Percentiles rank a stretch among this genome's conserved stretches.
phyloP scores from a whole-genome alignment of 2,329 filamentous ascomycete species.

The Daldinia sp. region DNA sequence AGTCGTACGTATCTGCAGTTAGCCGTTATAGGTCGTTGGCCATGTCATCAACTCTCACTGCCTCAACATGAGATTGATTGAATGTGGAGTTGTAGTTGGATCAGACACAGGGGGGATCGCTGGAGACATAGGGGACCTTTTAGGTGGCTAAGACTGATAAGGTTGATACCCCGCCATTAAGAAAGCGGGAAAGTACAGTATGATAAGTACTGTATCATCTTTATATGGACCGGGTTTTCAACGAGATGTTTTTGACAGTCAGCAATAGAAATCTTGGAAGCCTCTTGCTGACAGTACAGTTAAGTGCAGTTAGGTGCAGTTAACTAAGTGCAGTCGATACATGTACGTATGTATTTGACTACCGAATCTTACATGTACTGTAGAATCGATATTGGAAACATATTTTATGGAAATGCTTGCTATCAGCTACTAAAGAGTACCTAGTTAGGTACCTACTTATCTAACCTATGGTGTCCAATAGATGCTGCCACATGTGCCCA shows the following conservation, averaged over 20 bases:
- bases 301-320: no score
- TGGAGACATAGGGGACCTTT: conserved; percentile 17
- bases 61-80: conserved; percentile 36
- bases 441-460: not conserved
- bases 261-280: not conserved
- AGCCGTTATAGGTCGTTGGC: conserved; percentile 26
- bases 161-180: conserved; percentile 35
- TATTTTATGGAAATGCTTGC: not conserved
- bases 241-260: not conserved
- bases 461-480: not conserved
- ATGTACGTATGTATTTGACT: not conserved
- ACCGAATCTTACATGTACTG: not conserved
- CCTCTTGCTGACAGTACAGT: not conserved
- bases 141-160: conserved; percentile 31
- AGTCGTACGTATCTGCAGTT: conserved; percentile 34
- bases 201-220: conserved; percentile 5
- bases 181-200: conserved; percentile 28
- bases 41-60: conserved; percentile 32
- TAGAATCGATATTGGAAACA: not conserved
- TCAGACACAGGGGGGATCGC: conserved; percentile 7
- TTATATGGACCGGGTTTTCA: no score
- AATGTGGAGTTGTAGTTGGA: conserved; percentile 30
- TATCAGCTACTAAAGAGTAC: not conserved
- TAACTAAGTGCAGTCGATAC: not conserved
- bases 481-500: not conserved